These are phyloP conservation scores for Chenopodium quinoa DNA, from an alignment of 148 eudicot species.

Conservation along the genomic window DNA sequence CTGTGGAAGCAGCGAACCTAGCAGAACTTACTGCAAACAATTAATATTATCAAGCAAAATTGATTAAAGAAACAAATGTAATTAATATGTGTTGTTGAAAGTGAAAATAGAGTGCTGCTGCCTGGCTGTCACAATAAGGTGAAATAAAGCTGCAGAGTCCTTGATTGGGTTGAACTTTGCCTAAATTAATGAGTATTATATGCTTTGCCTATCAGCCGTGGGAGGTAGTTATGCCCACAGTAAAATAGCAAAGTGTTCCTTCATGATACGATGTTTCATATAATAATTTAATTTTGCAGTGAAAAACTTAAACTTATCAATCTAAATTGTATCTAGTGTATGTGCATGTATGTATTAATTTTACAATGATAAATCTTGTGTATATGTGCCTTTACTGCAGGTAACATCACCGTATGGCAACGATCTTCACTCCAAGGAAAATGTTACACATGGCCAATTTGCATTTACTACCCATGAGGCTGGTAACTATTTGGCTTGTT, in stretches of 20 bases:
- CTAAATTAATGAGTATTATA: not conserved
- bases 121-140: too few relatives aligned
- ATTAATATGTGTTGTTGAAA: too few relatives aligned
- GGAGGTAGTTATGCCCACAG: not conserved
- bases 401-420: constrained; percentile 85
- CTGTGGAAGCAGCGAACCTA: too few relatives aligned
- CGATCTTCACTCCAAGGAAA: constrained; percentile 54
- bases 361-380: not conserved
- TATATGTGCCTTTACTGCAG: constrained; percentile 28
- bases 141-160: not conserved
- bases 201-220: not conserved
- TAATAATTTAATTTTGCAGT: not conserved
- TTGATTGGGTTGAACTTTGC: not conserved
- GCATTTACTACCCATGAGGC: constrained; percentile 80
- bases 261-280: not conserved
- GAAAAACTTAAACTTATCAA: too few relatives aligned
- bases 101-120: too few relatives aligned
- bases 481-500: constrained; percentile 80
- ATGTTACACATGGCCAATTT: constrained; percentile 80
- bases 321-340: not conserved
- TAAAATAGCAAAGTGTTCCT: not conserved
- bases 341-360: not conserved
- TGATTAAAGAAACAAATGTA: too few relatives aligned
- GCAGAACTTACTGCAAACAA: too few relatives aligned
- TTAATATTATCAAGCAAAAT: too few relatives aligned